These are phyloP conservation scores for Pisolithus microcarpus DNA, from an alignment of 768 basidiomycete genomes.

Conservation along the genomic window DNA sequence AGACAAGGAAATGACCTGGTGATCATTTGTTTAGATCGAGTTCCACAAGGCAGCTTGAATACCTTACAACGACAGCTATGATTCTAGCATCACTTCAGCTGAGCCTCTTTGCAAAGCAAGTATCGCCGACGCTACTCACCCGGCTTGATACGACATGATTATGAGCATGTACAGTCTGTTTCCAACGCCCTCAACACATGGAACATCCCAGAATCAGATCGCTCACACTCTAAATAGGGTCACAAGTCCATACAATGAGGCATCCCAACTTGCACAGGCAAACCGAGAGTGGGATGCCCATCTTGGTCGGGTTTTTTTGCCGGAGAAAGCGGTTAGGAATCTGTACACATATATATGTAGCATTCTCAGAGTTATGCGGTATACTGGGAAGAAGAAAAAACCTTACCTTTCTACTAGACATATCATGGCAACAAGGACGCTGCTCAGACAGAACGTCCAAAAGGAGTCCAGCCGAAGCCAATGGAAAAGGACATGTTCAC, in stretches of 20 bases:
- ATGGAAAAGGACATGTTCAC: conserved; percentile 41
- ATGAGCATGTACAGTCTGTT: conserved; percentile 64
- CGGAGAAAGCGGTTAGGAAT: conserved; percentile 41
- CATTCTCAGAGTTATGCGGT: conserved; percentile 1
- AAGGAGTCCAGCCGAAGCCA: conserved; percentile 41
- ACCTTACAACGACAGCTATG: conserved; percentile 20
- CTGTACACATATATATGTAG: conserved; percentile 24
- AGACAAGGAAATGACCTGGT: conserved; percentile 50
- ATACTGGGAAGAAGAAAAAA: neutral
- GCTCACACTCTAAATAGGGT: conserved; percentile 57
- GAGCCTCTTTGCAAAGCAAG: too few relatives aligned
- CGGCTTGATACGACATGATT: conserved; percentile 63
- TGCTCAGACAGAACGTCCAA: conserved; percentile 41
- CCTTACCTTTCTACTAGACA: conserved; percentile 55
- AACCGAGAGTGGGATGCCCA: conserved; percentile 35
- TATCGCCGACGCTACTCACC: conserved; percentile 37
- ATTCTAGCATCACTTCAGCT: conserved; percentile 9
- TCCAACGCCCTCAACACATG: neutral
- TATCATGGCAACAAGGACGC: conserved; percentile 36
- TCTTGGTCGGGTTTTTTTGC: conserved; percentile 43
- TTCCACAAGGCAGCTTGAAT: neutral
- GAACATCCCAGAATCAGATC: neutral
- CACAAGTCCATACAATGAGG: conserved; percentile 48
- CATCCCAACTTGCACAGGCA: conserved; percentile 45
- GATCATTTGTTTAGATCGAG: neutral